A percentile compares a stretch with the other conserved stretches of the same genome.
Conservation (phyloP, 495 filamentous ascomycete species). For the Aspergillus bertholletiae region DNA sequence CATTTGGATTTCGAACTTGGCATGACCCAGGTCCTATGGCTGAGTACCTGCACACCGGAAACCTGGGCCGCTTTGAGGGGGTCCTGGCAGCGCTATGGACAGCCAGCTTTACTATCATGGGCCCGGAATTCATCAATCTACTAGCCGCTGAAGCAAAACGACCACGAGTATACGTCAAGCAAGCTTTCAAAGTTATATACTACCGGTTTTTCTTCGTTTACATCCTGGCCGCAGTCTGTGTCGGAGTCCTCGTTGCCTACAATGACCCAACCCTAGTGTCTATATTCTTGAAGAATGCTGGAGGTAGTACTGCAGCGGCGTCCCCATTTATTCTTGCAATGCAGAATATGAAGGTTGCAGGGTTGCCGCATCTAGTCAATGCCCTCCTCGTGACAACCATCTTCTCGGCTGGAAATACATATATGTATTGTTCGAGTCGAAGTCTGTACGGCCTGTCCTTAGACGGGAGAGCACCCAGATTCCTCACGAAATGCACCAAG, state of each 20-base stretch:
- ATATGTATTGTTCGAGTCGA: constrained; percentile 75
- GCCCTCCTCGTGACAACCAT: constrained; percentile 52
- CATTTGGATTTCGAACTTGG: constrained; percentile 68
- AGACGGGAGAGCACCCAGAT: constrained; percentile 59
- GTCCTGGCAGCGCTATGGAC: constrained; percentile 65
- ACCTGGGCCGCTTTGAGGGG: constrained; percentile 64
- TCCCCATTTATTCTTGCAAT: constrained; percentile 83
- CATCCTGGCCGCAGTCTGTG: constrained; percentile 64
- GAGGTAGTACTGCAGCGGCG: constrained; percentile 52
- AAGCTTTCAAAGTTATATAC: constrained; percentile 75
- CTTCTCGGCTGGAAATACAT: constrained; percentile 81
- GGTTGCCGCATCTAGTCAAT: constrained; percentile 73
- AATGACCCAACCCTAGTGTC: constrained; percentile 45
- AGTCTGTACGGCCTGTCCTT: constrained; percentile 70
- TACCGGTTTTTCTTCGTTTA: constrained; percentile 73
- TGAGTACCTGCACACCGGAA: constrained; percentile 54
- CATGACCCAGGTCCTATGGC: constrained; percentile 23
- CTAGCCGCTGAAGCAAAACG: constrained; percentile 75
- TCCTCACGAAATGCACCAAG: constrained; percentile 50
- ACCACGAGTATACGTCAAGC: constrained; percentile 50
- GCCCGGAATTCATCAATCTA: constrained; percentile 79
- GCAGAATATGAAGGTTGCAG: constrained; percentile 61
- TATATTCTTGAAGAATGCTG: constrained; percentile 31
- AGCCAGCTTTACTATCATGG: constrained; percentile 31
- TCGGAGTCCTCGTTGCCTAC: constrained; percentile 63